Evolutionary conservation across 148 eudicot species (phyloP).

Genomic region (Linanthus parryae): DNA sequence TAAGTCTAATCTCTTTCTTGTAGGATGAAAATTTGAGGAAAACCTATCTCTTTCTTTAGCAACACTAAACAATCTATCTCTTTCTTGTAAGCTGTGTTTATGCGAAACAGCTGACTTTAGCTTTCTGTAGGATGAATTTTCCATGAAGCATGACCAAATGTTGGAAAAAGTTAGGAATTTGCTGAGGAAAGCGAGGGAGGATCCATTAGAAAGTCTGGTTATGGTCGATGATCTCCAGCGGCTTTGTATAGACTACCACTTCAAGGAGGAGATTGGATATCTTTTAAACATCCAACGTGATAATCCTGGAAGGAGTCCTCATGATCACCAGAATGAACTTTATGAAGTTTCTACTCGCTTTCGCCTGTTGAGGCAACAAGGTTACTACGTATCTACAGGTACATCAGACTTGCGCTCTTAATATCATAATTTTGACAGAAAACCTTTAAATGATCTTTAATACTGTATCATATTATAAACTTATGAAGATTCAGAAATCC

Average conservation of each 20-base stretch:
- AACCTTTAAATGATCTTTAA: no score
- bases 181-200: conserved; percentile 1
- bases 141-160: not conserved
- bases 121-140: conserved; percentile 5
- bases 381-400: conserved; percentile 41
- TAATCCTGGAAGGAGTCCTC: not conserved
- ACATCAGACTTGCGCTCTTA: no score
- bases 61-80: no score
- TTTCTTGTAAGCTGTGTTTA: no score
- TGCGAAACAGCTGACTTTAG: no score
- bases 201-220: conserved; percentile 8
- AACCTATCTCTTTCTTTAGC: no score
- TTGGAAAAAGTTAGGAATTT: conserved; percentile 4
- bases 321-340: conserved; percentile 11
- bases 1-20: no score
- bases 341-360: conserved; percentile 38
- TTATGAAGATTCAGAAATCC: no score
- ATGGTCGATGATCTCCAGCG: conserved; percentile 28
- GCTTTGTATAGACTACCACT: conserved; percentile 30
- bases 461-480: no score
- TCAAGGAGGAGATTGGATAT: conserved; percentile 30
- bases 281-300: conserved; percentile 8
- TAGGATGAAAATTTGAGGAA: no score
- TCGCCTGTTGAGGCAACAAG: conserved; percentile 44
- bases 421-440: no score